phyloP scores from a whole-genome alignment of 495 filamentous ascomycete genomes.

The Gamarada debralockiae region DNA sequence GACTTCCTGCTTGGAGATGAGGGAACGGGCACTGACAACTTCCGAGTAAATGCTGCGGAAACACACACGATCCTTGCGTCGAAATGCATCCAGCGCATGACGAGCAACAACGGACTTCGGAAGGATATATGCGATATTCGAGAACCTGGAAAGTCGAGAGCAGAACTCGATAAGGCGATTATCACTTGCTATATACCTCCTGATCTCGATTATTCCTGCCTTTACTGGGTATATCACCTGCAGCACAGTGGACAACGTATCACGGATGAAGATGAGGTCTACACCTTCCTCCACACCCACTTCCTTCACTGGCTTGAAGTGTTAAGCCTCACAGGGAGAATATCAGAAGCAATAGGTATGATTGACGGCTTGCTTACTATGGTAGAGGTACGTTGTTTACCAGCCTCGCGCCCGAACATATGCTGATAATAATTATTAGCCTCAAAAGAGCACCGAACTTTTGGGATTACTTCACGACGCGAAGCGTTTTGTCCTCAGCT shows the following conservation, averaged over 20 bases:
- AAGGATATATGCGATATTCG: neutral
- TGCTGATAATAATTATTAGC: neutral
- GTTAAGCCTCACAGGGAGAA: conserved; percentile 25
- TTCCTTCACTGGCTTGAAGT: conserved; percentile 29
- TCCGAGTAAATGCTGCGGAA: too few species aligned
- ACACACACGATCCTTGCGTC: too few species aligned
- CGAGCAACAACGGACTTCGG: neutral
- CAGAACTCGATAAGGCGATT: neutral
- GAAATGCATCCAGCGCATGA: too few species aligned
- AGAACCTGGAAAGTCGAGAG: neutral
- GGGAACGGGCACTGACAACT: conserved; percentile 7
- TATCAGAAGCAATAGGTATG: conserved; percentile 24
- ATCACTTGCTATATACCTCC: neutral
- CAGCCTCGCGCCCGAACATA: neutral
- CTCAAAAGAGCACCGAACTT: neutral
- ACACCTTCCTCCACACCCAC: conserved; percentile 26
- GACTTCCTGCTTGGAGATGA: conserved; percentile 27
- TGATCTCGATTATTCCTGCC: conserved; percentile 16
- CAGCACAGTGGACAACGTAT: conserved; percentile 8
- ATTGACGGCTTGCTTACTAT: conserved; percentile 14
- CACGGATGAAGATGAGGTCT: conserved; percentile 12
- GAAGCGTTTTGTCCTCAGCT: conserved; percentile 3
- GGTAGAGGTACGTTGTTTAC: neutral
- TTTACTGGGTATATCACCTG: conserved; percentile 38
- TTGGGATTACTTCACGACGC: conserved; percentile 1